Evolutionary conservation across 225 moss, liverwort and hornwort genomes (phyloP), one percentile per base, ranked within the genome.

Genomic region (Marchantia polymorpha): DNA sequence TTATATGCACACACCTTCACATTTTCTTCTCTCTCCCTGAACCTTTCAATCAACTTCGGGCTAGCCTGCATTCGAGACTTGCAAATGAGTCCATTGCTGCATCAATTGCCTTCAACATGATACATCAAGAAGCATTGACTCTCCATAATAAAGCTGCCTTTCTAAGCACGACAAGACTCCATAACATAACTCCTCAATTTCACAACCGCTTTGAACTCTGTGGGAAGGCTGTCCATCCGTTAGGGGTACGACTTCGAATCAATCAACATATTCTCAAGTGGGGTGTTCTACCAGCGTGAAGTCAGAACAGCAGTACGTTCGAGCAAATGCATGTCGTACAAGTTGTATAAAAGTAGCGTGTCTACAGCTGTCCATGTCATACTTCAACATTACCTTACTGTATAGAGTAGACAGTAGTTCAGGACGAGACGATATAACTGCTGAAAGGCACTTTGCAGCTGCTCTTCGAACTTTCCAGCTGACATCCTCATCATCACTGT

Each of bases 401-500:
- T 99, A 99, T 17, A 99, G 86, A 56, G 76, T 90, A 74, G 70
- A 83, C 47, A 95, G 89, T 85, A 99, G 93, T 86, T 99, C 99
- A 81, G 95, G 92, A 79, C 99, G 91, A 55, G 99, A 95, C 73
- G 90, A 92, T 81, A 95, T 95, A 70, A 99, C 93, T 71, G 99
- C 95, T 81, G 99, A 99, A 83, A 99, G 83, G 79, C 84, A 82
- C 86, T 99, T 99, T 64, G 99, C 95, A 20, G 99, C 90, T 77
- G 99, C 99, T 83, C 99, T 88, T 65, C 95, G 83, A 39, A 99
- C 99, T 90, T 99, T 99, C 99, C 99, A 99, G 83, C 95, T 99
- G 81, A 99, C 92, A 85, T 99, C 99, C 86, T 99, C 99, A 82
- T 99, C 99, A 76, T 99, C 99, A 83, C 99, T 99, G 68, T 99